These are phyloP conservation scores for Akanthomyces muscarius DNA, from an alignment of 2,329 filamentous ascomycete genomes.

Conservation along the genomic window DNA sequence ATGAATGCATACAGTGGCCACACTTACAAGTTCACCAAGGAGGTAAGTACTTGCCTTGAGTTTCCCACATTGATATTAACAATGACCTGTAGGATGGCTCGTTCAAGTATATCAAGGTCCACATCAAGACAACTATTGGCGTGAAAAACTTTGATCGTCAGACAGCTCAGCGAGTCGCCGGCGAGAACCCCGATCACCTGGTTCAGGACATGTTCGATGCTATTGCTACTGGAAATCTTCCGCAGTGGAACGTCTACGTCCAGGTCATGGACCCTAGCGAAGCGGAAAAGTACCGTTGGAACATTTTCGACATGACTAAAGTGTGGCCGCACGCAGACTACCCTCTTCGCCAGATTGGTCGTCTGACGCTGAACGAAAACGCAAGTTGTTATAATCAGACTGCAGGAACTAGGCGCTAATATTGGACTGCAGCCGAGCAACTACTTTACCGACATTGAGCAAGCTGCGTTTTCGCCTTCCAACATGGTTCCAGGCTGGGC, in stretches of 20 bases:
- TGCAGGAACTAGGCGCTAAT: no score
- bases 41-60: not conserved
- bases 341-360: conserved; percentile 57
- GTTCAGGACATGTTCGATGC: conserved; percentile 27
- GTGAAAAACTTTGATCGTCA: conserved; percentile 39
- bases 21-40: conserved; percentile 31
- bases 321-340: conserved; percentile 63
- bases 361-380: conserved; percentile 62
- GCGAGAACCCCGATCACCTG: conserved; percentile 50
- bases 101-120: conserved; percentile 47
- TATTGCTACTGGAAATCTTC: conserved; percentile 38
- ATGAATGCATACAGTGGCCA: conserved; percentile 46
- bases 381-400: no score
- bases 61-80: not conserved
- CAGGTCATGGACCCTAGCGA: conserved; percentile 61
- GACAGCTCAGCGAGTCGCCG: conserved; percentile 34
- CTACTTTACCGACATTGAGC: conserved; percentile 67
- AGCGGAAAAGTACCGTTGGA: conserved; percentile 54
- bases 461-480: conserved; percentile 62
- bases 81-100: conserved; percentile 35
- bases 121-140: conserved; percentile 45
- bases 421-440: conserved; percentile 27
- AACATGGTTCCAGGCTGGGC: conserved; percentile 62
- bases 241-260: conserved; percentile 60
- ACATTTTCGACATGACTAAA: conserved; percentile 67